Evolutionary conservation across 2,329 filamentous ascomycete species (phyloP).

Genomic region (Trichoderma breve): DNA sequence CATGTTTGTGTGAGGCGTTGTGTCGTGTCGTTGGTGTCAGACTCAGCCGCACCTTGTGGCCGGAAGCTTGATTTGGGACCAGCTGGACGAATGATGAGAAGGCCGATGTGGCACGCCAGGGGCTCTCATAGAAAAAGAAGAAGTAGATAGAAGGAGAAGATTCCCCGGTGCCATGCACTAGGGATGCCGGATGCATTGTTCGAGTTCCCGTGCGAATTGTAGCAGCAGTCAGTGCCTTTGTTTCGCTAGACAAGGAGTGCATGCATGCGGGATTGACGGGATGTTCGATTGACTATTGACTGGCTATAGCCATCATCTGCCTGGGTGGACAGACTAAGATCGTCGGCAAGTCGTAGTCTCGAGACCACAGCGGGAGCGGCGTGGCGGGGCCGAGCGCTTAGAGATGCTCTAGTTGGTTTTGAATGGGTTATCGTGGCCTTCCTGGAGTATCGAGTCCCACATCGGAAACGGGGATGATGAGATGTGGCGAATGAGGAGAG

Average conservation of each 20-base stretch:
- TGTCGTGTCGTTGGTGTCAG: not conserved
- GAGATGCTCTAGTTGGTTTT: not conserved
- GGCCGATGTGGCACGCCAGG: not conserved
- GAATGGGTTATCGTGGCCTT: not conserved
- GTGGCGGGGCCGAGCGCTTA: constrained; percentile 1
- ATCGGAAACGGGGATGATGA: not conserved
- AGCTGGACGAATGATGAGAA: not conserved
- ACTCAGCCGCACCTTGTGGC: not conserved
- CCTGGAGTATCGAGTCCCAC: not conserved
- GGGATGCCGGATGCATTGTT: not conserved
- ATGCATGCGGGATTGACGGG: not conserved
- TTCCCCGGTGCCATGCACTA: not conserved
- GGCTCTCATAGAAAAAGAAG: not conserved
- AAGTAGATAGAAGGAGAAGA: not conserved
- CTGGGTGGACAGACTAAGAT: constrained; percentile 4
- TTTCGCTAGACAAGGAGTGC: not conserved
- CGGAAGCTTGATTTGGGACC: not conserved
- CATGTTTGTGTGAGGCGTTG: not conserved
- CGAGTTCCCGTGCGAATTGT: not conserved
- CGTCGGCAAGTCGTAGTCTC: not conserved
- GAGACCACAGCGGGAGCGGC: not conserved
- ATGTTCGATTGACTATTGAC: not conserved
- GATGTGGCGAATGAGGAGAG: not conserved
- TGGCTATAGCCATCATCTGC: not conserved
- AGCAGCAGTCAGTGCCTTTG: not conserved